phyloP scores from a whole-genome alignment of 768 basidiomycete genomes.

The Russula emetica region DNA sequence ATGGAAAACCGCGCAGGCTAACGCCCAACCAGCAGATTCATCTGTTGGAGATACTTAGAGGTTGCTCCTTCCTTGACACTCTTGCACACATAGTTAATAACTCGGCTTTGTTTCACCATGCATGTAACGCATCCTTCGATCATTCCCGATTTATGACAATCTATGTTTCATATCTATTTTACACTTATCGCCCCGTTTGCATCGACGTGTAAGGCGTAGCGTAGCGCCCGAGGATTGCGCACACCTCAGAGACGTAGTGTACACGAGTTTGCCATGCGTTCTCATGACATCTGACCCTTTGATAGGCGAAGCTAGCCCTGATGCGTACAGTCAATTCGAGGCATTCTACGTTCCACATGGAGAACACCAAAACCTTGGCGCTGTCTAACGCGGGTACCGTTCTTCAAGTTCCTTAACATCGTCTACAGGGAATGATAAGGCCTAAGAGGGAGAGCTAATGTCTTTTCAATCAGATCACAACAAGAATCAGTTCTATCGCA shows the following conservation, averaged over 20 bases:
- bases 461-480: too few species aligned
- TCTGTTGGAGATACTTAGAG: constrained; percentile 6
- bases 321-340: too few species aligned
- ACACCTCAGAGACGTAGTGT: background rate
- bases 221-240: background rate
- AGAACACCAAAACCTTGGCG: too few species aligned
- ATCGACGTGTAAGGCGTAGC: too few species aligned
- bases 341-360: background rate
- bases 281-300: background rate
- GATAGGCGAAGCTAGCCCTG: constrained; percentile 2
- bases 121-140: constrained; percentile 7
- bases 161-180: background rate
- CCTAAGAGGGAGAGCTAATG: too few species aligned
- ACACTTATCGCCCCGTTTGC: background rate
- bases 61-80: background rate
- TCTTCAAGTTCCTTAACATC: too few species aligned
- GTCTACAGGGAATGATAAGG: too few species aligned
- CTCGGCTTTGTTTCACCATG: background rate
- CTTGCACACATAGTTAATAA: background rate
- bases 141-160: constrained; percentile 4
- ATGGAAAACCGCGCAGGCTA: constrained; percentile 50
- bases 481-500: too few species aligned
- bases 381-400: too few species aligned
- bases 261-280: background rate
- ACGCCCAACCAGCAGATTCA: background rate